Conservation (phyloP, 306 rosid species). For the Trichosanthes cucumerina region DNA sequence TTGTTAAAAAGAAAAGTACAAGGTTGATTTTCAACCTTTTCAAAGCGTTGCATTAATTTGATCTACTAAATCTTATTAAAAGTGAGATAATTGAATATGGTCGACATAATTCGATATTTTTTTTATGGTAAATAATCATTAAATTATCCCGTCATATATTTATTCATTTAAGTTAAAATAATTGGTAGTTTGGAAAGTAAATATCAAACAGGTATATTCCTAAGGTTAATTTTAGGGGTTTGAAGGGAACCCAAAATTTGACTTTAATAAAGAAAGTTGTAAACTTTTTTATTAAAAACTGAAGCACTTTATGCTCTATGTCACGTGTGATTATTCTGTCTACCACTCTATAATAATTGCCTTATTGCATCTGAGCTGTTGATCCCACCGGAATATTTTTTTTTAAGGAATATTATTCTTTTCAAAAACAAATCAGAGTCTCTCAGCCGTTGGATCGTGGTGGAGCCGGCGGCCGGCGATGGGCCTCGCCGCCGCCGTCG, state of each 20-base stretch:
- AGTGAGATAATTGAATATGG: not conserved
- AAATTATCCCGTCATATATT: not conserved
- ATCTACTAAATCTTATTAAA: too few species aligned
- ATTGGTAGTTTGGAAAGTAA: not conserved
- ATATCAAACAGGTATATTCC: not conserved
- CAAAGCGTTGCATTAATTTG: too few species aligned
- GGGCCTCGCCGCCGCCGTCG: conserved; percentile 14
- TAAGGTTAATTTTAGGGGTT: not conserved
- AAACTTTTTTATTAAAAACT: conserved; percentile 5
- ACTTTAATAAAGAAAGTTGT: conserved; percentile 5
- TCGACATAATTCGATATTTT: not conserved
- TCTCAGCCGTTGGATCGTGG: not conserved
- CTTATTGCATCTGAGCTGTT: conserved; percentile 9
- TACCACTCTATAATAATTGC: conserved; percentile 7
- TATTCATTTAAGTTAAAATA: not conserved
- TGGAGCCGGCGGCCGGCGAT: conserved; percentile 12
- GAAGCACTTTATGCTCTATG: conserved; percentile 2
- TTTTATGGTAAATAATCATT: not conserved
- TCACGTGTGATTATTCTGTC: conserved; percentile 12
- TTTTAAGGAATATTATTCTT: not conserved
- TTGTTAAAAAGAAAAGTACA: too few species aligned
- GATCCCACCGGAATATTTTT: not conserved
- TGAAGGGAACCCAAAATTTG: not conserved
- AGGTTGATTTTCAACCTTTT: too few species aligned
- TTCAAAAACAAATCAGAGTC: not conserved